phyloP scores from a whole-genome alignment of 495 filamentous ascomycete genomes.

The Aspergillus steynii region DNA sequence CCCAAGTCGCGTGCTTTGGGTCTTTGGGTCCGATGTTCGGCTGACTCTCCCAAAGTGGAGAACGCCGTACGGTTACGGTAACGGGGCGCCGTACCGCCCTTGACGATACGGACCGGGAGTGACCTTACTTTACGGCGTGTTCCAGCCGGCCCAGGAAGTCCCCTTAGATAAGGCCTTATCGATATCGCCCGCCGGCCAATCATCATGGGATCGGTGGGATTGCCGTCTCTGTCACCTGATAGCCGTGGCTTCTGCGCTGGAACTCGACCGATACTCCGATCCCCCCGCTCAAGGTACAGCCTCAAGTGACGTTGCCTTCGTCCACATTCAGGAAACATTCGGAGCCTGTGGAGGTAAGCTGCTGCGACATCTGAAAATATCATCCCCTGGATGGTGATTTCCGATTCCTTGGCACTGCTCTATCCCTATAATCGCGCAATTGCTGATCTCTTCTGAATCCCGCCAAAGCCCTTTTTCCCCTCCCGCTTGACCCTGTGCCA shows the following conservation, averaged over 20 bases:
- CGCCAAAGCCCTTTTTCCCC: constrained; percentile 15
- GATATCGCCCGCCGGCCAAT: constrained; percentile 14
- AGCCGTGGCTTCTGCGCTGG: constrained; percentile 5
- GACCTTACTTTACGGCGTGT: too few relatives aligned
- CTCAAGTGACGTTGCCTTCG: constrained; percentile 16
- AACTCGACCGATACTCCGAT: constrained; percentile 12
- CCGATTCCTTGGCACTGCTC: background rate
- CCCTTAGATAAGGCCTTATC: constrained; percentile 13
- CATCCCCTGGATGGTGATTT: background rate
- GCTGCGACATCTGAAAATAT: background rate
- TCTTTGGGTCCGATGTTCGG: constrained; percentile 9
- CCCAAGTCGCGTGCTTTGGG: constrained; percentile 33
- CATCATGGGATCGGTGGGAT: constrained; percentile 4
- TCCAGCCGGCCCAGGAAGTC: background rate
- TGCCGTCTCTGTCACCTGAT: constrained; percentile 18
- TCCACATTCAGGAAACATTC: constrained; percentile 5
- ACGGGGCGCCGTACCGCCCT: background rate
- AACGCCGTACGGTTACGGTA: background rate
- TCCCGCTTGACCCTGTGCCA: constrained; percentile 14
- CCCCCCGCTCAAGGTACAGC: constrained; percentile 14
- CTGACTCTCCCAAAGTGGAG: constrained; percentile 6
- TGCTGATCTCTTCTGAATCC: constrained; percentile 18
- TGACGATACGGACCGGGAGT: too few relatives aligned
- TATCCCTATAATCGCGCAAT: constrained; percentile 14
- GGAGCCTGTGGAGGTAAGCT: constrained; percentile 2